Evolutionary conservation across 768 basidiomycete genomes (phyloP), one percentile per base, ranked within the genome.

Genomic region (Chiua virens): DNA sequence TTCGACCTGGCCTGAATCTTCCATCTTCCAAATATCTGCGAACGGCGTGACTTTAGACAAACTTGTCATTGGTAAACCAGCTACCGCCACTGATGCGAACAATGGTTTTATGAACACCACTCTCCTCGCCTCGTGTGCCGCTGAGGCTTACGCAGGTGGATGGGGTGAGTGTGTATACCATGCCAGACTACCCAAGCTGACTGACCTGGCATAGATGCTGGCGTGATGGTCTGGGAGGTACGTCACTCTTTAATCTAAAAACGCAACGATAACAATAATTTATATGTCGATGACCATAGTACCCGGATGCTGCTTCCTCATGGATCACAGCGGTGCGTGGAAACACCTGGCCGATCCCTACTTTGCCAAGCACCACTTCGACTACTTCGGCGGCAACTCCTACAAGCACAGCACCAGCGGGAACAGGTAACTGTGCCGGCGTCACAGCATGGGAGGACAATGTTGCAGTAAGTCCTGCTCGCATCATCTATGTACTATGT

Each of bases 41-140:
- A 78, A 69, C 52, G 85, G 83, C n/a, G 78, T 89, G 8, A 66
- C 76, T 6, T 65, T 83, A 34, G 67, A 77, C 62, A 88, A 89
- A 68, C 73, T 89, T 44, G 82, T 88, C 48, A 85, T 90, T 59
- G 87, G 87, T 8, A 89, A 89, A 66, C 87, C 86, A 7, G 81
- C 81, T 5, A 48, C 74, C 0, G 60, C 58, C 1, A 51, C 67
- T 11, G 79, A 81, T 38, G 82, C 84, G 4, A 75, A 55, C 54
- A 83, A 79, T 53, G 82, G 73, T 15, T 78, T 72, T 51, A 85
- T 89, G 70, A 71, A 72, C 30, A 72, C 83, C 5, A 67, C 74
- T 3, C 76, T 75, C 4, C 72, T 90, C 15, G 78, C 82, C 1
- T 66, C 66, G 11, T 91, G 88, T 64, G 69, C 87, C 22, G 59